Base-by-base conservation (phyloP, 495 filamentous ascomycete species). In the Penicillium odoratum region DNA sequence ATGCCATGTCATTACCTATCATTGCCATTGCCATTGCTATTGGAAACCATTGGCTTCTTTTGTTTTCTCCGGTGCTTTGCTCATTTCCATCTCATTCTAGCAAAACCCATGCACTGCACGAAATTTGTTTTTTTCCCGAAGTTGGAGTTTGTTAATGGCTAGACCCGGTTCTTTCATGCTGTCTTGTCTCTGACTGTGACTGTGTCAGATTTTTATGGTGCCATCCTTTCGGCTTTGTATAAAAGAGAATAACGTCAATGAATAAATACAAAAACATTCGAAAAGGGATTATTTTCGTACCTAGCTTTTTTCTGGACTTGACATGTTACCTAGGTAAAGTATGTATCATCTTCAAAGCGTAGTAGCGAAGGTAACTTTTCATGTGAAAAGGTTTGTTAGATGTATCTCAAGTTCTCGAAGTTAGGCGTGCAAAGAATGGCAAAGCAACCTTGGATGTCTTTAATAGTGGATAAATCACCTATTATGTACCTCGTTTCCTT, bases 211-310 rank as follows among this genome's bases (percentile, higher is more conserved):
- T 59, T 47, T 57, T 63, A 57, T 57, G 56, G 43, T 63, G 62
- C 58, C 50, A 48, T 49, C 21, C 47, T 56, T 66, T 64, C 55
- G 72, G 72, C 74, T 74, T 69, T 70, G 64, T 68, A 68, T 48
- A 66, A 68, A 68, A 61, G 50, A 57, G 40, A 59, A 47, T 62
- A 68, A 51, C 52, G 25, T 56, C 59, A 68, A 61, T 61, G 65
- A 66, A 49, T 59, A 58, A 63, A 51, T 50, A 64, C 58, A 56
- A 59, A 67, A 58, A 58, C 46, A 47, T 56, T 38, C 50, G 63
- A 63, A 68, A 53, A 40, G 28, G 26, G 44, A 36, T 43, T 57
- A 46, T 25, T 33, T 40, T 44, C 8, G 4, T 13, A 29, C 21
- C 33, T 40, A 13, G 38, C 52, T n/a, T 6, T 40, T 5, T 15